Evolutionary conservation across 176 grass and related monocot genomes (phyloP).

Genomic region (Oryza rufipogon): DNA sequence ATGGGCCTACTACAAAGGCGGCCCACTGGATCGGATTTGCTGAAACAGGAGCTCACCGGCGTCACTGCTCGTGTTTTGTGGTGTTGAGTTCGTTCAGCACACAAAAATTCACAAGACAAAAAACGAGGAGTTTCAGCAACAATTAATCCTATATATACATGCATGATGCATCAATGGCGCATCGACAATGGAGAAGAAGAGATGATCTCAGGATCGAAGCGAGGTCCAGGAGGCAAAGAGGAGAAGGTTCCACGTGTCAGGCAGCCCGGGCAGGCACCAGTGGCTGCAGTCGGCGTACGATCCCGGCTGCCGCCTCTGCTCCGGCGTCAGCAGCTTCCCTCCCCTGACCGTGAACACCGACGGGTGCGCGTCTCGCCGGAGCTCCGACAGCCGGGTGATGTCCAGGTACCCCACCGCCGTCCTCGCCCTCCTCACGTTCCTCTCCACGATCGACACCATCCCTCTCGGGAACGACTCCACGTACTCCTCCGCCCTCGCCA

Average conservation of each 20-base stretch:
- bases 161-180: not conserved
- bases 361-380: conserved; percentile 45
- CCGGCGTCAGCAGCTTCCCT: conserved; percentile 37
- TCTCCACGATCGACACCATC: conserved; percentile 37
- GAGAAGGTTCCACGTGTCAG: conserved; percentile 60
- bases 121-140: not conserved
- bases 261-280: conserved; percentile 63
- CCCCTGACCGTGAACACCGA: conserved; percentile 31
- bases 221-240: conserved; percentile 43
- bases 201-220: not conserved
- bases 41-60: too few species aligned
- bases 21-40: too few species aligned
- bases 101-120: not conserved
- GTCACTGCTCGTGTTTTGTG: too few species aligned
- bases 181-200: not conserved
- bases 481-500: conserved; percentile 31
- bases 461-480: conserved; percentile 42
- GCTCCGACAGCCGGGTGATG: conserved; percentile 45
- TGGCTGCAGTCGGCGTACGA: conserved; percentile 62
- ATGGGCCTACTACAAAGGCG: not conserved
- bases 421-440: conserved; percentile 27
- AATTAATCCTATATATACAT: not conserved
- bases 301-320: conserved; percentile 35
- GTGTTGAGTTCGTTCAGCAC: too few species aligned
- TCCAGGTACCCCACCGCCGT: conserved; percentile 39